Conservation (phyloP, 176 grass and related monocot genomes). For the Triticum dicoccoides region DNA sequence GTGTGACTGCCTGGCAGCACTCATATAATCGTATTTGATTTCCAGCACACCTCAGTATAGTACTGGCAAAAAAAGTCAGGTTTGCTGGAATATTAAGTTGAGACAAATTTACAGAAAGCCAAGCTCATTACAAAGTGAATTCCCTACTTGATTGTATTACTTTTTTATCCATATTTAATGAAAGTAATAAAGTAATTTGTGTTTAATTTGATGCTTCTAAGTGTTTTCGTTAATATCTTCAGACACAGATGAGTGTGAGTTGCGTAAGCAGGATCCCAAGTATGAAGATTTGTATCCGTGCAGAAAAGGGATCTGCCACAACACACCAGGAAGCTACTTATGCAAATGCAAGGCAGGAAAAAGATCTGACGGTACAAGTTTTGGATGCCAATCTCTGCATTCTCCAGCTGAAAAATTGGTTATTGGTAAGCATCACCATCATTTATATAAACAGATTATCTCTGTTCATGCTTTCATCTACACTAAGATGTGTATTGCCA, state of each 20-base stretch:
- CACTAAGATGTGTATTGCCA: too few species aligned
- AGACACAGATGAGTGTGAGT: not conserved
- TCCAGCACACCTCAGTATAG: not conserved
- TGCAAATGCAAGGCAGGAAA: not conserved
- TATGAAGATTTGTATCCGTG: not conserved
- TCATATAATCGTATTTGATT: not conserved
- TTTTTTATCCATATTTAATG: not conserved
- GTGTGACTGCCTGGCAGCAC: not conserved
- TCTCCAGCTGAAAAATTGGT: not conserved
- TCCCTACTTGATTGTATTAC: not conserved
- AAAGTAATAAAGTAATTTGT: not conserved
- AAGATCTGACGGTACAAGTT: not conserved
- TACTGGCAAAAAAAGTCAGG: not conserved
- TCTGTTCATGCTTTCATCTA: not conserved
- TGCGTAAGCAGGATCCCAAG: not conserved
- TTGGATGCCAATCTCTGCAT: not conserved
- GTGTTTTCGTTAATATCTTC: not conserved
- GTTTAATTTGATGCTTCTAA: not conserved
- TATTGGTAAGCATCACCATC: not conserved
- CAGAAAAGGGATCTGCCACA: not conserved
- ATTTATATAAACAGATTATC: not conserved
- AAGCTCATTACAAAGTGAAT: not conserved
- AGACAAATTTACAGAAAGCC: not conserved
- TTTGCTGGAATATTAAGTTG: not conserved
- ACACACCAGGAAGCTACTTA: not conserved